Conservation (phyloP, 805 yeast genomes). For the Peterozyma toletana region DNA sequence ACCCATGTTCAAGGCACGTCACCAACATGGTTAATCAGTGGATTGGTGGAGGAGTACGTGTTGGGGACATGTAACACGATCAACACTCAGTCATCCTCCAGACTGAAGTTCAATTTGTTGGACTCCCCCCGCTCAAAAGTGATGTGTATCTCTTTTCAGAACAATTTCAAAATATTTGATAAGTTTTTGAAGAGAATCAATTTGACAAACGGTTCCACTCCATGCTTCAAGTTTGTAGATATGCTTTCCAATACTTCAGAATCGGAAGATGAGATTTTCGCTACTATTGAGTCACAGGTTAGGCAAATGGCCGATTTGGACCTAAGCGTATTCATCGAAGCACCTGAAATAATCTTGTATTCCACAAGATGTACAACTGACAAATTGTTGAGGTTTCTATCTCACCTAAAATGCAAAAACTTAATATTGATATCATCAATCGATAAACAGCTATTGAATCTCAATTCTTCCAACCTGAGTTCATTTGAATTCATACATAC, state of each 20-base stretch:
- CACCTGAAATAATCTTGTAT: conserved; percentile 21
- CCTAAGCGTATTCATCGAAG: conserved; percentile 6
- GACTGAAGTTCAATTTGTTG: conserved; percentile 10
- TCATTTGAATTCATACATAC: conserved; percentile 27
- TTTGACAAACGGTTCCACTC: conserved; percentile 22
- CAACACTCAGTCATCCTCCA: conserved; percentile 24
- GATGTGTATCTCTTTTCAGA: conserved; percentile 23
- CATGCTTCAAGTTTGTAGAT: conserved; percentile 30
- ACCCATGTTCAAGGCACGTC: conserved; percentile 45
- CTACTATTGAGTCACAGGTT: conserved; percentile 13
- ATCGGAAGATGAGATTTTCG: conserved; percentile 12
- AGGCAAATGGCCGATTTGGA: neutral
- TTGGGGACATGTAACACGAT: conserved; percentile 36
- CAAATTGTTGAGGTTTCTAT: conserved; percentile 2
- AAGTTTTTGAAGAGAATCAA: conserved; percentile 30
- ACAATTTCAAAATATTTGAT: conserved; percentile 10
- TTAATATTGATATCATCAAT: conserved; percentile 14
- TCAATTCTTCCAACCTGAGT: conserved; percentile 9
- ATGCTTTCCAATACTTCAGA: conserved; percentile 27
- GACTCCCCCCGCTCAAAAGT: conserved; percentile 23
- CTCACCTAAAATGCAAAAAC: conserved; percentile 11
- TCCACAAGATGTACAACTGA: conserved; percentile 7
- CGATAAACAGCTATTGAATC: conserved; percentile 15
- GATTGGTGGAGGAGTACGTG: conserved; percentile 44
- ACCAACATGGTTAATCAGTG: conserved; percentile 56